A percentile compares a stretch with the other conserved stretches of the same genome.
Conservation (phyloP, 2,329 filamentous ascomycete species). For the Chrysoporthe puriensis region DNA sequence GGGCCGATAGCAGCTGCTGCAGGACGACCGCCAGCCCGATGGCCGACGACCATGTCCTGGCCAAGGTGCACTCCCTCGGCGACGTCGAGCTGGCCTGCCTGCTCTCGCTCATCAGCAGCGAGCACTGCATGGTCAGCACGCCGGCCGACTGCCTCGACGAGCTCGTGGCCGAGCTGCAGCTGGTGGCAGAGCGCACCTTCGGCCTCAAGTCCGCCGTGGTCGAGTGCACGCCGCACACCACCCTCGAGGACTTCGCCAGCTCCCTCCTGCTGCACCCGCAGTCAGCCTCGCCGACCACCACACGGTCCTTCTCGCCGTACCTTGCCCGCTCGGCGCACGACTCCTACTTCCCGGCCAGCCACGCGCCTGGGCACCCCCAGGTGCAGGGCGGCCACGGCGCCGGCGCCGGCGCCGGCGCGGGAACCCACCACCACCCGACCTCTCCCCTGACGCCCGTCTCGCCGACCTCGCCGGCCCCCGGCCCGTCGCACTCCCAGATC, state of each 20-base stretch:
- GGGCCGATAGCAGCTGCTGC: constrained; percentile 5
- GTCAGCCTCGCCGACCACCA: constrained; percentile 38
- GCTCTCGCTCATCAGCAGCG: constrained; percentile 76
- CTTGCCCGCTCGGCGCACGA: constrained; percentile 28
- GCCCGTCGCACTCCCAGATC: constrained; percentile 49
- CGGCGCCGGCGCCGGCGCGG: background rate
- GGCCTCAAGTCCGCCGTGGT: constrained; percentile 71
- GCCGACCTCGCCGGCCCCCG: constrained; percentile 25
- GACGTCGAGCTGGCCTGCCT: constrained; percentile 88
- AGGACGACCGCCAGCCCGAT: constrained; percentile 45
- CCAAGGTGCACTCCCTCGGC: constrained; percentile 76
- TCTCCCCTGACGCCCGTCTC: constrained; percentile 35
- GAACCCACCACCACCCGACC: constrained; percentile 7
- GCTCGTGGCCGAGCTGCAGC: constrained; percentile 72
- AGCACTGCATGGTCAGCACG: constrained; percentile 89
- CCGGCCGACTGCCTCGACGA: constrained; percentile 64
- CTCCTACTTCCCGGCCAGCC: constrained; percentile 34
- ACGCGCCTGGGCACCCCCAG: constrained; percentile 10
- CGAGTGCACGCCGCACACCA: constrained; percentile 72
- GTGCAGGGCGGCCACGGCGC: constrained; percentile 9
- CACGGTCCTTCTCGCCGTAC: constrained; percentile 29
- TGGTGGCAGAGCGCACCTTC: constrained; percentile 73
- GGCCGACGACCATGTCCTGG: constrained; percentile 64
- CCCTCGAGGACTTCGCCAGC: constrained; percentile 78
- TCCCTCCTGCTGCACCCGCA: constrained; percentile 64